Conservation (phyloP, 1,139 yeast species). For the Pichia sp. region DNA sequence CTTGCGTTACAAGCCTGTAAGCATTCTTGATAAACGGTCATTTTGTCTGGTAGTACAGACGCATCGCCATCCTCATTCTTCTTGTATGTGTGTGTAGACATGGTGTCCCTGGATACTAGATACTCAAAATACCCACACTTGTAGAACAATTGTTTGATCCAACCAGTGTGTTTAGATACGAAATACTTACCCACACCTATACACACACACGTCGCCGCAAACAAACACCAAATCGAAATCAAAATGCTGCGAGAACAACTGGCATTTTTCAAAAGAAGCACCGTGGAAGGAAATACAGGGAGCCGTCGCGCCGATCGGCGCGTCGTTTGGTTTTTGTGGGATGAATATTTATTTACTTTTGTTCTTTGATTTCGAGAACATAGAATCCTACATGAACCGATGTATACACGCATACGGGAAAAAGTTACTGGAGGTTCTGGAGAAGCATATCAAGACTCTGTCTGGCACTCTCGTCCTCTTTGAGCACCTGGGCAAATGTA, state of each 20-base stretch:
- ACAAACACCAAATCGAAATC: neutral
- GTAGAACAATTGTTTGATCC: neutral
- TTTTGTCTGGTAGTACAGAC: slow-evolving; percentile 76
- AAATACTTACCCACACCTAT: neutral
- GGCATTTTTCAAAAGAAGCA: slow-evolving; percentile 1
- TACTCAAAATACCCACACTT: neutral
- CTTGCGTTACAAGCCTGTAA: slow-evolving; percentile 88
- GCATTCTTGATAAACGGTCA: slow-evolving; percentile 97
- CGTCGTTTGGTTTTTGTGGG: neutral
- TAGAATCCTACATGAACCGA: neutral
- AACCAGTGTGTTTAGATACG: neutral
- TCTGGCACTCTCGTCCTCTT: slow-evolving; percentile 86
- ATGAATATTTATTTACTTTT: neutral
- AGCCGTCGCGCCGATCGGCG: slow-evolving; percentile 5
- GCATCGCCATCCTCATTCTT: slow-evolving; percentile 74
- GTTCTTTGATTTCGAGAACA: neutral
- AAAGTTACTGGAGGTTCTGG: slow-evolving; percentile 46
- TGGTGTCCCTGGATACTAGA: slow-evolving; percentile 28
- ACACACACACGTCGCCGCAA: neutral
- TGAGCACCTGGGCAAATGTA: slow-evolving; percentile 74
- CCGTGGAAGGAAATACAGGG: neutral
- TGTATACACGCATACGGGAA: neutral
- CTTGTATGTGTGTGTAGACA: slow-evolving; percentile 81
- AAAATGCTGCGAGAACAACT: slow-evolving; percentile 3
- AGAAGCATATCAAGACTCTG: slow-evolving; percentile 82